Percentiles rank a stretch among this genome's conserved stretches.
phyloP scores from a whole-genome alignment of 768 basidiomycete species.

The Rhodotorula diobovata region DNA sequence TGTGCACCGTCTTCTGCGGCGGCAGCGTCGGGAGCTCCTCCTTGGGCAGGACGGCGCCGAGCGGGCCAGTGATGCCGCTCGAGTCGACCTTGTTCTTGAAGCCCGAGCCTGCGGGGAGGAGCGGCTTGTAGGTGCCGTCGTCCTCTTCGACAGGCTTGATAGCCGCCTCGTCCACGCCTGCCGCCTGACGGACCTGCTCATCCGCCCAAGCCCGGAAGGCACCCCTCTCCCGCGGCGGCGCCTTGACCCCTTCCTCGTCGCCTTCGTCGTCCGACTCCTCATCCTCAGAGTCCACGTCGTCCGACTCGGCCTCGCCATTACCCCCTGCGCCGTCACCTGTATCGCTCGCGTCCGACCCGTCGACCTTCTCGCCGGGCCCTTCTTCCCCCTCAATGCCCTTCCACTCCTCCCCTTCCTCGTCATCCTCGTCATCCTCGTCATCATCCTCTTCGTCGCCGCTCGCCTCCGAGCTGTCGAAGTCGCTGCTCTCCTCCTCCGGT shows the following conservation, averaged over 20 bases:
- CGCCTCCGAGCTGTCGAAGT: constrained; percentile 40
- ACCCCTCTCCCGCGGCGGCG: constrained; percentile 24
- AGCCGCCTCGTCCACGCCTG: constrained; percentile 6
- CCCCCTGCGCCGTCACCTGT: constrained; percentile 49
- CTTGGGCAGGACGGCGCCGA: constrained; percentile 29
- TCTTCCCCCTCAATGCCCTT: constrained; percentile 40
- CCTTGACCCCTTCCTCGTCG: neutral
- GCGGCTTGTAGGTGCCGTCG: constrained; percentile 27
- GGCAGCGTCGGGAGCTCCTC: constrained; percentile 32
- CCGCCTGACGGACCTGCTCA: constrained; percentile 26
- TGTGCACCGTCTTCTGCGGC: constrained; percentile 32
- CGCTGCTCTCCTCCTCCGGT: constrained; percentile 24
- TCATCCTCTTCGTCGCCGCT: constrained; percentile 41
- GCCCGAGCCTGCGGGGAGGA: constrained; percentile 31
- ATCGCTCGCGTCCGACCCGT: too few species aligned
- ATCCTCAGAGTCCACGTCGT: constrained; percentile 63
- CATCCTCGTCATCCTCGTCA: constrained; percentile 47
- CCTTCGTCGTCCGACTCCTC: constrained; percentile 20
- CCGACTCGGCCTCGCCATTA: constrained; percentile 75
- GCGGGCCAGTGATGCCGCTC: constrained; percentile 33
- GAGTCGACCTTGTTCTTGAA: constrained; percentile 13
- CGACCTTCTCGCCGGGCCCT: constrained; percentile 45
- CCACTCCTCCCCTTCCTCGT: constrained; percentile 38
- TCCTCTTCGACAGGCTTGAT: neutral
- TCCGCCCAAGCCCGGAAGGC: constrained; percentile 41